Conservation (phyloP, 1,284 basidiomycete species). For the Neonothopanus nambi region DNA sequence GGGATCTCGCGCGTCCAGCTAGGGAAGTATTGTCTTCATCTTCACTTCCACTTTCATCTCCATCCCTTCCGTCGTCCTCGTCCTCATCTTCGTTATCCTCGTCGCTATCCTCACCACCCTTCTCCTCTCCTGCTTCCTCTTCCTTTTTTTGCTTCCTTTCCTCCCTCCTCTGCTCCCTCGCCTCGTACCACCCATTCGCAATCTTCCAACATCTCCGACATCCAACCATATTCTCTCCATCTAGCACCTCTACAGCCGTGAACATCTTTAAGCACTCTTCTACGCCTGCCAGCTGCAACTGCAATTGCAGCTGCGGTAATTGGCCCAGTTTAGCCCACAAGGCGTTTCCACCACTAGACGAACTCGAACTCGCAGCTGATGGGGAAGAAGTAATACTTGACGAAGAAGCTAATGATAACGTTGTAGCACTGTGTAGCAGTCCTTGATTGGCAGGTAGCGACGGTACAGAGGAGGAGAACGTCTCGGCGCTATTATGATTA, state of each 20-base stretch:
- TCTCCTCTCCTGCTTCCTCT: background rate
- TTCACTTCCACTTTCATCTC: conserved; percentile 8
- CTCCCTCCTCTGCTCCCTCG: conserved; percentile 23
- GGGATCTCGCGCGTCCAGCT: background rate
- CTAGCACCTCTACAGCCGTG: conserved; percentile 86
- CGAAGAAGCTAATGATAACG: conserved; percentile 8
- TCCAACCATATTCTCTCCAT: conserved; percentile 92
- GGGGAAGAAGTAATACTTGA: conserved; percentile 26
- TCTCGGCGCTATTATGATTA: background rate
- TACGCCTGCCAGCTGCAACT: conserved; percentile 44
- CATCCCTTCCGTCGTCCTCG: conserved; percentile 13
- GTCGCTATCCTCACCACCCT: conserved; percentile 31
- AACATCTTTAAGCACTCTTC: conserved; percentile 84
- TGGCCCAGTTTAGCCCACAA: conserved; percentile 48
- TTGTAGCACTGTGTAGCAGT: background rate
- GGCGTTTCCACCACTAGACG: conserved; percentile 23
- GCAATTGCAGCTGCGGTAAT: conserved; percentile 22
- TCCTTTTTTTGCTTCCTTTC: conserved; percentile 3
- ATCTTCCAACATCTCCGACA: conserved; percentile 94
- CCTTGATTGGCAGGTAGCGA: background rate
- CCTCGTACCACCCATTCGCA: conserved; percentile 59
- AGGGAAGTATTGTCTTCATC: background rate
- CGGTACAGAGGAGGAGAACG: conserved; percentile 18
- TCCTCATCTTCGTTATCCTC: conserved; percentile 20
- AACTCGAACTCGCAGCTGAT: background rate